A percentile compares a stretch with the other conserved stretches of the same genome.
phyloP scores from a whole-genome alignment of 805 yeast species.

The Maudiozyma saulgeensis region DNA sequence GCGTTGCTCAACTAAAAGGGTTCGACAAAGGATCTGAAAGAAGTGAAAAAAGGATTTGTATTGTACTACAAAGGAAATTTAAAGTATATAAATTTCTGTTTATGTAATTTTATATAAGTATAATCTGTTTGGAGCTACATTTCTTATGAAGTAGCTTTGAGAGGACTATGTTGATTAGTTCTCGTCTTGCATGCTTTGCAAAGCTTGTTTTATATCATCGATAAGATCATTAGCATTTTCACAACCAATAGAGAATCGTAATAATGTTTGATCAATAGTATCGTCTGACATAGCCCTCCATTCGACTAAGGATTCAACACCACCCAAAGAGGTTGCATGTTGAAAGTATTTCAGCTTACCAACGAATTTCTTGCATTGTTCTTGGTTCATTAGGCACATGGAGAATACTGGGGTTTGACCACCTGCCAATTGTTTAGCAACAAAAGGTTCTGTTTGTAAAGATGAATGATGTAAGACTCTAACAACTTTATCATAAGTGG shows the following conservation, averaged over 20 bases:
- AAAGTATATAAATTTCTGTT: too few relatives aligned
- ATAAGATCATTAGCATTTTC: conserved; percentile 73
- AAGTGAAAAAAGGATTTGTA: too few relatives aligned
- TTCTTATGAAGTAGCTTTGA: too few relatives aligned
- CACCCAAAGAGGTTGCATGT: conserved; percentile 91
- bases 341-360: conserved; percentile 58
- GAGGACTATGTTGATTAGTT: neutral
- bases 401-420: conserved; percentile 70
- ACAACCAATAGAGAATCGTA: conserved; percentile 73
- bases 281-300: conserved; percentile 77
- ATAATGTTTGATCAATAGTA: conserved; percentile 42
- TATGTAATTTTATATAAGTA: too few relatives aligned
- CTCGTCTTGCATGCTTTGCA: conserved; percentile 20
- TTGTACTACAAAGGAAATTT: too few relatives aligned
- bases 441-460: conserved; percentile 60
- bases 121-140: too few relatives aligned
- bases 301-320: conserved; percentile 82
- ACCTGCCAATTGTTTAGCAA: conserved; percentile 54
- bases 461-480: conserved; percentile 59
- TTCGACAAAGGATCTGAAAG: too few relatives aligned
- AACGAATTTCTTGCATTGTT: conserved; percentile 55
- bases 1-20: too few relatives aligned
- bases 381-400: conserved; percentile 40
- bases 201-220: conserved; percentile 54
- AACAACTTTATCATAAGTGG: conserved; percentile 38